These are phyloP conservation scores for Tulasnella sp. DNA, from an alignment of 768 basidiomycete genomes.

Conservation along the genomic window DNA sequence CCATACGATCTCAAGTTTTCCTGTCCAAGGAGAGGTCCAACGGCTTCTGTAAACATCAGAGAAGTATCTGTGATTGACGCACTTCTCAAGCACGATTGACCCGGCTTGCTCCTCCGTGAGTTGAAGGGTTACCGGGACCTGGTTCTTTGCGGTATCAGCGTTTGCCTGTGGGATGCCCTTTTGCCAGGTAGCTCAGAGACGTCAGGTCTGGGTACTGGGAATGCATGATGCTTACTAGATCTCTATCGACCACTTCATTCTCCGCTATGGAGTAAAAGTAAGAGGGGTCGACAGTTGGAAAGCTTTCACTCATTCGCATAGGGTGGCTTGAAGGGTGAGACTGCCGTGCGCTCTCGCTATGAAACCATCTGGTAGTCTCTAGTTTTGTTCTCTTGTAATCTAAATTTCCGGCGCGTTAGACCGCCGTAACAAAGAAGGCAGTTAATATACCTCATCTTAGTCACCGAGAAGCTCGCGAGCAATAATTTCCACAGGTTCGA, in stretches of 20 bases:
- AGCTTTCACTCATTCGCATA: too few species aligned
- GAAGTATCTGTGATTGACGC: too few species aligned
- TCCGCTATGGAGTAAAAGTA: background rate
- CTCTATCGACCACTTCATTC: background rate
- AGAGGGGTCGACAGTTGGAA: too few species aligned
- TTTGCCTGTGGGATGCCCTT: background rate
- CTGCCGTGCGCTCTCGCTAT: too few species aligned
- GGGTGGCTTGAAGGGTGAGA: too few species aligned
- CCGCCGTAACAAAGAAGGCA: too few species aligned
- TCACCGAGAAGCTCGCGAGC: too few species aligned
- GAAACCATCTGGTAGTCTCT: too few species aligned
- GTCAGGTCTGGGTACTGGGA: background rate
- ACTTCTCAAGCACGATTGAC: background rate
- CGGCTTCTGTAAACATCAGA: background rate
- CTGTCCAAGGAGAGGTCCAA: background rate
- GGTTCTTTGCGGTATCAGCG: background rate
- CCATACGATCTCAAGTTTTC: background rate
- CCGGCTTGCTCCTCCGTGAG: background rate
- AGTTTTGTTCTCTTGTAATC: too few species aligned
- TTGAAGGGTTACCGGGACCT: background rate
- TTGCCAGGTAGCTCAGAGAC: background rate
- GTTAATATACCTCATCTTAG: too few species aligned
- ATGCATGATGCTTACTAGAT: background rate
- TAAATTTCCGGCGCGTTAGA: too few species aligned
- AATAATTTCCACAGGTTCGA: too few species aligned